Evolutionary conservation across 768 basidiomycete species (phyloP), one percentile per base, ranked within the genome.

Genomic region (Lentinula boryana): DNA sequence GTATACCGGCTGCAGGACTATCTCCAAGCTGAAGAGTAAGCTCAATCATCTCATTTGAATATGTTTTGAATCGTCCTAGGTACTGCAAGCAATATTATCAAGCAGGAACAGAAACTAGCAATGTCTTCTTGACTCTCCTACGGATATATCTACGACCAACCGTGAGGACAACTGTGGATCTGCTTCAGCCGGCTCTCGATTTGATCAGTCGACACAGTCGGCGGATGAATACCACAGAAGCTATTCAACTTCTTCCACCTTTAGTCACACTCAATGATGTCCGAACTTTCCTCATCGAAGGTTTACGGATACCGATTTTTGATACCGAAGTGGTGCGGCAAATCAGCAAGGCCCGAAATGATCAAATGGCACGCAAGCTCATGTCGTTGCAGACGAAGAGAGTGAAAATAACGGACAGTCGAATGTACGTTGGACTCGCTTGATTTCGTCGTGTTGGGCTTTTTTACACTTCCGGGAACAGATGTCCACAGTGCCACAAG

Each of bases 401-500:
- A 58, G 95, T 98, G 18, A 92, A 90, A 69, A 85, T 98, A 56
- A 90, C 90, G 0, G 95, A 98, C 69, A 89, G 86, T 68, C 83
- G 97, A 66, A 95, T 98, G 95, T 97, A 66, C 63, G 91, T 82
- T 7, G 21, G 12, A 43, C 15, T 38, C n/a, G 5, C 18, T 23
- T 23, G 12, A n/a, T 61, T 43, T 15, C 16, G 7, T 9, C 36
- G 2, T 27, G 13, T 18, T 32, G 70, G 68, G 5, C 49, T 58
- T 36, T 36, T 13, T 52, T 43, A 12, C 32, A 16, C 60, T 43
- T 44, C 2, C 35, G 50, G 51, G 54, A 62, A 15, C 64, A 96
- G 95, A 73, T 98, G 95, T 66, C 95, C 95, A 1, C 91, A 95
- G 70, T 98, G 96, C 68, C 91, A 95, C 69, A 98, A 98, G 67